These are phyloP conservation scores for Hypoxylon sp. DNA, from an alignment of 2,329 filamentous ascomycete species.

Conservation along the genomic window DNA sequence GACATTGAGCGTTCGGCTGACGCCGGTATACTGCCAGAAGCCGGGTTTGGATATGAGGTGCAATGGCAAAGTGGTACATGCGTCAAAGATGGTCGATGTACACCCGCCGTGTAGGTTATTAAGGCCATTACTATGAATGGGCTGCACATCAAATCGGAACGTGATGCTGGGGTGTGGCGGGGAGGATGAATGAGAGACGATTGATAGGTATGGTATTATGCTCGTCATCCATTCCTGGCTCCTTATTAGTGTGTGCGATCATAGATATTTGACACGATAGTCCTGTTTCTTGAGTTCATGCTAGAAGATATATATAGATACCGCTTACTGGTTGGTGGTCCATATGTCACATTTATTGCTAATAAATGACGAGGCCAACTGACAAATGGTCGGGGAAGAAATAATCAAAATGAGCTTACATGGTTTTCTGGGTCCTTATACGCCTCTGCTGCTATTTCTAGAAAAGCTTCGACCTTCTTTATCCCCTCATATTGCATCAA, in stretches of 20 bases:
- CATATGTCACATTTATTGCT: background rate
- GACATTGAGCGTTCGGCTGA: slow-evolving; percentile 73
- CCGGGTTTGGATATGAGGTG: slow-evolving; percentile 67
- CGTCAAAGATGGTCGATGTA: slow-evolving; percentile 75
- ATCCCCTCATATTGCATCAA: slow-evolving; percentile 24
- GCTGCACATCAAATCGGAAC: slow-evolving; percentile 63
- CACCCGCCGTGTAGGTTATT: slow-evolving; percentile 72
- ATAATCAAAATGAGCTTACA: slow-evolving; percentile 25
- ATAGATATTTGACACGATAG: background rate
- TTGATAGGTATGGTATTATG: slow-evolving; percentile 56
- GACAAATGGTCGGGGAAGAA: no score
- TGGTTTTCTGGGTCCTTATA: slow-evolving; percentile 22
- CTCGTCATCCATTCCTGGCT: slow-evolving; percentile 59
- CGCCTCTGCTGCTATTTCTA: slow-evolving; percentile 8
- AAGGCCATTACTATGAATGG: slow-evolving; percentile 64
- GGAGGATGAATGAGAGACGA: slow-evolving; percentile 54
- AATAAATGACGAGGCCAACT: background rate
- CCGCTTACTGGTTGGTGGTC: background rate
- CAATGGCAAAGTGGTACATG: slow-evolving; percentile 70
- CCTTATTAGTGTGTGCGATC: slow-evolving; percentile 2
- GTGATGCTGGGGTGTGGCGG: slow-evolving; percentile 55
- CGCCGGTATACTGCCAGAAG: slow-evolving; percentile 71
- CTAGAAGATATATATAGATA: background rate
- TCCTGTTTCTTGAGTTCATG: background rate
- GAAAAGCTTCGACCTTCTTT: slow-evolving; percentile 29